Evolutionary conservation across 1,139 yeast species (phyloP), one percentile per base, ranked within the genome.

Genomic region (Komagataea norvegica): DNA sequence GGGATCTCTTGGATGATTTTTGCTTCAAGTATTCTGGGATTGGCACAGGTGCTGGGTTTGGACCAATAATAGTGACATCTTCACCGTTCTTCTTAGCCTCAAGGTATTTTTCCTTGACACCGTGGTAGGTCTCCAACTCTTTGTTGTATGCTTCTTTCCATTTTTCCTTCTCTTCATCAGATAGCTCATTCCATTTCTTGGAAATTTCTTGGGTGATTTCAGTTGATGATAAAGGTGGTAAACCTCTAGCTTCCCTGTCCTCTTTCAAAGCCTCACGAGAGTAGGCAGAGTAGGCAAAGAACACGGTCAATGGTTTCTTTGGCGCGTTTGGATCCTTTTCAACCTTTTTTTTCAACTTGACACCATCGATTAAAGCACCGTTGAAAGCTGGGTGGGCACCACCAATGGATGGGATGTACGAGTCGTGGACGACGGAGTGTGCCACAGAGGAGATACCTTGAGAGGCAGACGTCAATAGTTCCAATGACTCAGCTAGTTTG

Each of bases 131-230:
- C 47, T 66, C 74, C 59, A 80, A 69, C 52, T 83, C 85, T 38
- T 70, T 70, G 46, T 72, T 76, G 60, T 87, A 86, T 45, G 79
- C 75, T 49, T 74, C 75, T 58, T 80, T 83, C 91, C 93, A 88
- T 50, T 74, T 73, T 42, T 71, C 74, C 61, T 82, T 84, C 55
- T 83, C 91, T 23, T 66, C 72, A 15, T 74, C 82, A 38, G 78
- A 57, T 56, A 87, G 66, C 33, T 68, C 72, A 52, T 77, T 76
- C 96, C 96, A 88, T 58, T 79, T 75, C 52, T 74, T 78, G 38
- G 91, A 79, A 49, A 87, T 79, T 52, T 80, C 79, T 52, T 77
- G 79, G 33, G 93, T 84, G 65, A 86, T 74, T 51, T 85, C 95
- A 29, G 77, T 74, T 36, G 89, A 84, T 18, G 80, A 69, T 47